Evolutionary conservation across 305 asterid genomes (phyloP).

Genomic region (Ruellia speciosa): DNA sequence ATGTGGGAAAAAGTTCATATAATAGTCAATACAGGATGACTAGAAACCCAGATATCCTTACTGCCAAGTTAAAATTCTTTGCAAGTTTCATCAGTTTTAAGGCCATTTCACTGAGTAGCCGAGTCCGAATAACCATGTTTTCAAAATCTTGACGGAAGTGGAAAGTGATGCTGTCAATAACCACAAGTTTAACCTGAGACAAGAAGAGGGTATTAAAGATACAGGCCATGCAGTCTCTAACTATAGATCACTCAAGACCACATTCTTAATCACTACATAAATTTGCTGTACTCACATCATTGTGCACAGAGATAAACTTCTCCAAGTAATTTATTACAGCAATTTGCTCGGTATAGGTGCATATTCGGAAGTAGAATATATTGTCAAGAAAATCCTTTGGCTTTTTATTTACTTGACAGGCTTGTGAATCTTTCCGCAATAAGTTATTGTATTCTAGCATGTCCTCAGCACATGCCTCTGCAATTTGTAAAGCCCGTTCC

Average conservation of each 20-base stretch:
- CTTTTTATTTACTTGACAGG: slow-evolving; percentile 35
- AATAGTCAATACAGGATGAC: background rate
- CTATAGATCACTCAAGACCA: slow-evolving; percentile 3
- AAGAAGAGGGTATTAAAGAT: slow-evolving; percentile 14
- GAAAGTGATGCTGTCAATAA: slow-evolving; percentile 83
- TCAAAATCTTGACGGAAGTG: slow-evolving; percentile 95
- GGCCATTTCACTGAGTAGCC: slow-evolving; percentile 80
- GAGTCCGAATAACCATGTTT: slow-evolving; percentile 90
- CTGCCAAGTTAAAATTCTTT: slow-evolving; percentile 66
- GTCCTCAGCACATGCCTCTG: slow-evolving; percentile 81
- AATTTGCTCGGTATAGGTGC: slow-evolving; percentile 86
- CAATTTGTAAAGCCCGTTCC: slow-evolving; percentile 83
- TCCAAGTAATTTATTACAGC: slow-evolving; percentile 81
- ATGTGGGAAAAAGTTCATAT: too few species aligned
- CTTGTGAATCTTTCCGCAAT: slow-evolving; percentile 40
- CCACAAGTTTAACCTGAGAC: slow-evolving; percentile 70
- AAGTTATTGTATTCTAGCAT: slow-evolving; percentile 62
- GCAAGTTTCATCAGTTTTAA: slow-evolving; percentile 90
- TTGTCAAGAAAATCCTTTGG: slow-evolving; percentile 66
- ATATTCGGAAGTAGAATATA: slow-evolving; percentile 74
- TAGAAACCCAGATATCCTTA: slow-evolving; percentile 31
- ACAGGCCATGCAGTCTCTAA: slow-evolving; percentile 13
- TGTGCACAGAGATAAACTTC: slow-evolving; percentile 67
- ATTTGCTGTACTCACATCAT: slow-evolving; percentile 56
- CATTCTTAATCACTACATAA: slow-evolving; percentile 11